Conservation (phyloP, 345 rosid species). For the Eutrema yunnanense region DNA sequence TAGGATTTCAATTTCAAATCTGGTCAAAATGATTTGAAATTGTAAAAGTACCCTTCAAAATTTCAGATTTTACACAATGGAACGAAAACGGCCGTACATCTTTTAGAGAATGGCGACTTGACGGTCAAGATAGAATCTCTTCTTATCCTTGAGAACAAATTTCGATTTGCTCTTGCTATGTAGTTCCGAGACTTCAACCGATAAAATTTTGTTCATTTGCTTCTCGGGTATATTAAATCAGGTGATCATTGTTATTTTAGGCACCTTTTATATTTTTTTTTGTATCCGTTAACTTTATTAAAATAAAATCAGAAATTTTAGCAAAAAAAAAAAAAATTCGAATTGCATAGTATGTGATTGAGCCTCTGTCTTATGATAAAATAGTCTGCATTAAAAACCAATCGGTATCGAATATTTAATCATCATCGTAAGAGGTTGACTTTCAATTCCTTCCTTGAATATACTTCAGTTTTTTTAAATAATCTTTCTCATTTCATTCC, state of each 20-base stretch:
- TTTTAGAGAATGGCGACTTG: not conserved
- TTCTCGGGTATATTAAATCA: too few relatives aligned
- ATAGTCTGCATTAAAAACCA: not conserved
- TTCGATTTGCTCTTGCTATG: too few relatives aligned
- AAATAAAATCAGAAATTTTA: too few relatives aligned
- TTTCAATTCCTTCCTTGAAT: not conserved
- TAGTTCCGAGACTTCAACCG: too few relatives aligned
- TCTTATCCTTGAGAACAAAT: not conserved
- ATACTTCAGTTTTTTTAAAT: not conserved
- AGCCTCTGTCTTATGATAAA: not conserved
- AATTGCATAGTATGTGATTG: not conserved
- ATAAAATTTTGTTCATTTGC: too few relatives aligned
- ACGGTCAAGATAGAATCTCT: not conserved
- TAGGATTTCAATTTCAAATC: not conserved
- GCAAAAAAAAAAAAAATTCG: too few relatives aligned
- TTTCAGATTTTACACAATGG: not conserved
- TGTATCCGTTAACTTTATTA: too few relatives aligned
- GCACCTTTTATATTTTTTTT: too few relatives aligned
- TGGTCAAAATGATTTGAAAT: conserved; percentile 2
- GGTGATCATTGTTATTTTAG: too few relatives aligned
- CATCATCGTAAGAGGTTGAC: not conserved
- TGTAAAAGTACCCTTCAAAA: not conserved
- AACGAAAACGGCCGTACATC: not conserved
- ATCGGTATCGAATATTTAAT: too few relatives aligned
- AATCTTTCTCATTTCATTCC: not conserved